Evolutionary conservation across 2,329 filamentous ascomycete species (phyloP).

Genomic region (Neocatenulostroma microsporum): DNA sequence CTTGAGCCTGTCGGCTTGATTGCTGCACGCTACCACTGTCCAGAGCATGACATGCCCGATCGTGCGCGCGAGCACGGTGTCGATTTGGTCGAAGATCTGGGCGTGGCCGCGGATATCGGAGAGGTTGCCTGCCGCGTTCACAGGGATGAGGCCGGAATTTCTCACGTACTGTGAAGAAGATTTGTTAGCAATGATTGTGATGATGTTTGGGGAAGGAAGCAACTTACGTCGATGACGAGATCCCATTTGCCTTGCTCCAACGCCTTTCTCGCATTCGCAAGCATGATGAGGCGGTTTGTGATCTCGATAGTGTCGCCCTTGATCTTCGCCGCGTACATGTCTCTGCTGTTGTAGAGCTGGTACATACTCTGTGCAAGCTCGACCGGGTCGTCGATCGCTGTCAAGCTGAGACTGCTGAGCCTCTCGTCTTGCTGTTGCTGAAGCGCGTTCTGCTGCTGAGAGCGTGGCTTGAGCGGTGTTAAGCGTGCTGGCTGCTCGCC

Average conservation of each 20-base stretch:
- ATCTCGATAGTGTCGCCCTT: conserved; percentile 51
- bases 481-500: conserved; percentile 72
- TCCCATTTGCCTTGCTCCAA: conserved; percentile 54
- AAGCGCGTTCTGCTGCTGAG: conserved; percentile 27
- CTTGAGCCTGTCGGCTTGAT: conserved; percentile 64
- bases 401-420: conserved; percentile 56
- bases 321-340: conserved; percentile 54
- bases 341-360: conserved; percentile 53
- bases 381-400: conserved; percentile 59
- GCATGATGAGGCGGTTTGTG: conserved; percentile 51
- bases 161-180: conserved; percentile 48
- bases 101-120: conserved; percentile 71
- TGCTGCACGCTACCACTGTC: conserved; percentile 80
- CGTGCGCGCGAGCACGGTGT: conserved; percentile 76
- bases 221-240: conserved; percentile 56
- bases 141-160: conserved; percentile 67
- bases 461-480: conserved; percentile 69
- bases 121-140: conserved; percentile 66
- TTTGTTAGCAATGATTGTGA: conserved; percentile 39
- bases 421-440: conserved; percentile 30
- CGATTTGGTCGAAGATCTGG: conserved; percentile 68
- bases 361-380: conserved; percentile 57
- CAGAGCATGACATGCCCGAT: conserved; percentile 88
- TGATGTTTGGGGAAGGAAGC: conserved; percentile 15
- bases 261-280: conserved; percentile 53